Conservation (phyloP, 768 basidiomycete genomes). For the Termitomyces titanicus region DNA sequence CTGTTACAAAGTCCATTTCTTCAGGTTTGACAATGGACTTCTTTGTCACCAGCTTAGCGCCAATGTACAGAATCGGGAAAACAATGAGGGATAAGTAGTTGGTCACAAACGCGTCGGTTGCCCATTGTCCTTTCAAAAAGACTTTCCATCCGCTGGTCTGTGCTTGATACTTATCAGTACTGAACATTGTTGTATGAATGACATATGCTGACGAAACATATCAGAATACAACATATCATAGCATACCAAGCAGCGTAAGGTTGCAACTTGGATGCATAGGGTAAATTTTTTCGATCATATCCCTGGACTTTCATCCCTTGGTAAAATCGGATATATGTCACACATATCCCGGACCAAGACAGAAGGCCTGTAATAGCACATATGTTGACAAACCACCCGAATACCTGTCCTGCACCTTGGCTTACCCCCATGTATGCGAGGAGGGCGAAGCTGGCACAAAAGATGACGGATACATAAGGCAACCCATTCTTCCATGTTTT, state of each 20-base stretch:
- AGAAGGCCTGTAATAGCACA: conserved; percentile 60
- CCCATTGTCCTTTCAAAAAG: conserved; percentile 40
- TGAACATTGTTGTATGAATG: too few species aligned
- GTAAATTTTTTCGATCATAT: conserved; percentile 65
- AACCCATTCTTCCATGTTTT: conserved; percentile 67
- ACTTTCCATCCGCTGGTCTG: conserved; percentile 33
- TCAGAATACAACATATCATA: conserved; percentile 2
- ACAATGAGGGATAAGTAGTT: conserved; percentile 63
- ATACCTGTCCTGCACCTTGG: conserved; percentile 64
- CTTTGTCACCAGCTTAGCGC: too few species aligned
- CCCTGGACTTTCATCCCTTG: conserved; percentile 79
- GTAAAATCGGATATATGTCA: conserved; percentile 82
- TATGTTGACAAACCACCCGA: conserved; percentile 77
- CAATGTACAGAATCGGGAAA: too few species aligned
- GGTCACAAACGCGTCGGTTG: conserved; percentile 67
- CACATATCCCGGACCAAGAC: conserved; percentile 74
- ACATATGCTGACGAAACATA: too few species aligned
- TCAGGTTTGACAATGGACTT: too few species aligned
- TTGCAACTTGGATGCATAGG: conserved; percentile 63
- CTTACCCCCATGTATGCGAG: conserved; percentile 80
- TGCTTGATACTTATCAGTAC: background rate
- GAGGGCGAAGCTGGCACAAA: conserved; percentile 58
- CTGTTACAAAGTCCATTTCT: too few species aligned
- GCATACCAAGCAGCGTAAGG: conserved; percentile 73
- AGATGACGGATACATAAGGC: conserved; percentile 68